Conservation (phyloP, 2,329 filamentous ascomycete species). For the Exophiala alcalophila region DNA sequence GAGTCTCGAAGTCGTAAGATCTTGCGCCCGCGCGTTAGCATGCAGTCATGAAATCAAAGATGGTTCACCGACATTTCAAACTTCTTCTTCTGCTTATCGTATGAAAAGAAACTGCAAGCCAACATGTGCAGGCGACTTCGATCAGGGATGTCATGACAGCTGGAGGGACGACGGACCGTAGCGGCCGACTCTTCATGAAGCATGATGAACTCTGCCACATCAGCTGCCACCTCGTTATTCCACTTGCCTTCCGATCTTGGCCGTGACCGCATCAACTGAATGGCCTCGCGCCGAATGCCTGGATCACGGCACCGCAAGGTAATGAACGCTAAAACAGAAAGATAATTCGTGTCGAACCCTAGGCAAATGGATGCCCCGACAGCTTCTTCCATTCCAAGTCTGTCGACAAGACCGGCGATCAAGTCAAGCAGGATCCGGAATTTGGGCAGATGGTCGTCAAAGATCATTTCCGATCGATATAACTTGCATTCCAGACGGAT, state of each 20-base stretch:
- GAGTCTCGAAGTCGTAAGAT: background rate
- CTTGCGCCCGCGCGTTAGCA: constrained; percentile 1
- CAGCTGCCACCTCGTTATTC: background rate
- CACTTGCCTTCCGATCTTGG: background rate
- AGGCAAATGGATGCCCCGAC: background rate
- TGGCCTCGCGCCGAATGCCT: constrained; percentile 1
- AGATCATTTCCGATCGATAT: constrained; percentile 6
- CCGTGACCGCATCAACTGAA: background rate
- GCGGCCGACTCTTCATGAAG: background rate
- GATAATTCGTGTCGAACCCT: constrained; percentile 3
- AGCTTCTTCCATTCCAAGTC: background rate
- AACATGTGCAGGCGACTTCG: background rate
- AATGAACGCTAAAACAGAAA: background rate
- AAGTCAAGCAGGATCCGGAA: constrained; percentile 1
- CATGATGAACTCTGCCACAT: constrained; percentile 3
- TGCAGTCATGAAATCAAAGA: background rate
- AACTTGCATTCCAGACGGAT: constrained; percentile 5
- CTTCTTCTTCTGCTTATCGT: background rate
- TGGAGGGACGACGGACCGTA: background rate
- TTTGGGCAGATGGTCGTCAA: background rate
- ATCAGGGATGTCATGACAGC: constrained; percentile 5
- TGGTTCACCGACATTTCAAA: constrained; percentile 4
- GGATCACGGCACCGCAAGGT: constrained; percentile 6
- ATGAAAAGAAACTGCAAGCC: background rate
- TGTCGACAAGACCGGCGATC: background rate